Percentiles rank a stretch among this genome's conserved stretches.
Conservation (phyloP, 192 early-diverging fungal genomes). For the Funneliformis geosporum region DNA sequence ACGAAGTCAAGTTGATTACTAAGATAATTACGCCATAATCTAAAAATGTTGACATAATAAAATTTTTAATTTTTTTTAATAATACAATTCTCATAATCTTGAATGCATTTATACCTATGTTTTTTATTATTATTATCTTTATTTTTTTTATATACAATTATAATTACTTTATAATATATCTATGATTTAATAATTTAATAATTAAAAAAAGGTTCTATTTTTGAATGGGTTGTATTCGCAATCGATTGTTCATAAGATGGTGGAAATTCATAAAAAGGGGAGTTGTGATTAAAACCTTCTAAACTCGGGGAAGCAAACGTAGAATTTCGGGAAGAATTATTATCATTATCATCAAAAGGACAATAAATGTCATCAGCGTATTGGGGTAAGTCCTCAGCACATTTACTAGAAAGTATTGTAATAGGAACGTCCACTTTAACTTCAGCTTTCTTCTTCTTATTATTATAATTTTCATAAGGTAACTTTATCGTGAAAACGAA, state of each 20-base stretch:
- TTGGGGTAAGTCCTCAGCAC: conserved; percentile 4
- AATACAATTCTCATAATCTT: too few relatives aligned
- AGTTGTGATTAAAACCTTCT: background rate
- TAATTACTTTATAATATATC: too few relatives aligned
- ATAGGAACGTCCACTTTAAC: background rate
- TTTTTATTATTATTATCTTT: too few relatives aligned
- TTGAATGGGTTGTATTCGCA: background rate
- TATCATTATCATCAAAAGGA: background rate
- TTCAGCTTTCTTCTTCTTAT: background rate
- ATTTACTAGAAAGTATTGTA: conserved; percentile 19
- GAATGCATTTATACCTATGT: too few relatives aligned
- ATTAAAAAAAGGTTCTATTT: background rate
- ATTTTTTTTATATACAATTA: too few relatives aligned
- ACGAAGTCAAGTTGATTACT: too few relatives aligned
- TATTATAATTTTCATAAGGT: background rate
- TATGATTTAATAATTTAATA: too few relatives aligned
- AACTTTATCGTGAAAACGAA: background rate
- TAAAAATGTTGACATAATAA: too few relatives aligned
- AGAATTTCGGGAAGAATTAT: background rate
- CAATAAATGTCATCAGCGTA: background rate
- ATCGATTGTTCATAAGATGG: background rate
- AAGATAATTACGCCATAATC: too few relatives aligned
- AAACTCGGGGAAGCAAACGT: background rate
- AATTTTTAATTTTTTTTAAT: too few relatives aligned
- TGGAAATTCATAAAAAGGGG: background rate